These are phyloP conservation scores for Auriculariales sp. DNA, from an alignment of 768 basidiomycete species.

Conservation along the genomic window DNA sequence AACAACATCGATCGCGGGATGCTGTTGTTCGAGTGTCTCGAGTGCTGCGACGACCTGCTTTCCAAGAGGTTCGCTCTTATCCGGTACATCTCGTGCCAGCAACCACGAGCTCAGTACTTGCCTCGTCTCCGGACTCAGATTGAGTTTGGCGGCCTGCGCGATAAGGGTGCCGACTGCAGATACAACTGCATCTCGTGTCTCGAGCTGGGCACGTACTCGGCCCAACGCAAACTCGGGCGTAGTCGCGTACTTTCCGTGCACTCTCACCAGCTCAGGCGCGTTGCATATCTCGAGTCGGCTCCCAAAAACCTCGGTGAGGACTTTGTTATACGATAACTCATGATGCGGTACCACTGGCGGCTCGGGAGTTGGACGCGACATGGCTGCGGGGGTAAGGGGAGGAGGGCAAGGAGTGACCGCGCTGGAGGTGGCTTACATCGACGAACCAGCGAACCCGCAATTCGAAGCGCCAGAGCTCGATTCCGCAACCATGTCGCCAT, in stretches of 20 bases:
- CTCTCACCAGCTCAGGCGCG: conserved; percentile 53
- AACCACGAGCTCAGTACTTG: conserved; percentile 68
- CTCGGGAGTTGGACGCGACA: conserved; percentile 15
- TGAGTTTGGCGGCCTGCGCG: conserved; percentile 24
- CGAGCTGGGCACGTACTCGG: conserved; percentile 69
- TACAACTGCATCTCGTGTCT: conserved; percentile 56
- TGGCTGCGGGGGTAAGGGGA: conserved; percentile 26
- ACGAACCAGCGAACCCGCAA: conserved; percentile 11
- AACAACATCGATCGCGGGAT: conserved; percentile 37
- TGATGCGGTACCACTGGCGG: conserved; percentile 70
- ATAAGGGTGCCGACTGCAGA: conserved; percentile 51
- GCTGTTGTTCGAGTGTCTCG: conserved; percentile 21
- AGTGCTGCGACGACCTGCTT: conserved; percentile 40
- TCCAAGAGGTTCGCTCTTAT: conserved; percentile 44
- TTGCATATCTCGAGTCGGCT: conserved; percentile 76
- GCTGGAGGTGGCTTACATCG: too few species aligned
- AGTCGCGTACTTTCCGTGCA: conserved; percentile 64
- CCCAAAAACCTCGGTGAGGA: conserved; percentile 67
- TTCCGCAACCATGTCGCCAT: too few species aligned
- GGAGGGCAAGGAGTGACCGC: conserved; percentile 33
- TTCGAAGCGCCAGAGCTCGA: not conserved
- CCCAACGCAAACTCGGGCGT: conserved; percentile 94
- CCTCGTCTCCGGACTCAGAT: conserved; percentile 43
- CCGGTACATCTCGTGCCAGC: conserved; percentile 53
- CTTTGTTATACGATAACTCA: conserved; percentile 82